Evolutionary conservation across 129 eudicot genomes (phyloP).

Genomic region (Pittosporum tobira): DNA sequence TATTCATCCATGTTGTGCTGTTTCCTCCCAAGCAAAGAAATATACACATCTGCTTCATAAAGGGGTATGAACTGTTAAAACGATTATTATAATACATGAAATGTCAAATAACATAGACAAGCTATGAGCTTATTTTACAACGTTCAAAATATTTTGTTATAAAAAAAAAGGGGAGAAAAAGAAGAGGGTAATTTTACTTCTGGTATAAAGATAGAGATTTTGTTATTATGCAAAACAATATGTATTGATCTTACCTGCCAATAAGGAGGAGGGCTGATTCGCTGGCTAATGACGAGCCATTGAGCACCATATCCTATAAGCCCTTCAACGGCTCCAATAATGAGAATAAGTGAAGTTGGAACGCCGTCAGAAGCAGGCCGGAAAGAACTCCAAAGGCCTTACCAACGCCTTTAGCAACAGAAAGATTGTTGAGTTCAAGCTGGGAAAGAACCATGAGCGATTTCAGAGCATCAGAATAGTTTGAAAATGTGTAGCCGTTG

Average conservation of each 20-base stretch:
- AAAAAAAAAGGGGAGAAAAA: too few relatives aligned
- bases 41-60: constrained; percentile 63
- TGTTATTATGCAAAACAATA: too few relatives aligned
- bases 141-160: too few relatives aligned
- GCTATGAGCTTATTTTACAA: too few relatives aligned
- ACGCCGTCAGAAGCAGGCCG: constrained; percentile 81
- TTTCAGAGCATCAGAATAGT: constrained; percentile 90
- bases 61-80: neutral
- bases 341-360: constrained; percentile 46
- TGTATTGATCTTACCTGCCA: constrained; percentile 52
- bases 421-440: constrained; percentile 68
- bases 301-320: constrained; percentile 88
- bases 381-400: constrained; percentile 86
- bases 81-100: too few relatives aligned
- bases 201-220: too few relatives aligned
- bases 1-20: constrained; percentile 99
- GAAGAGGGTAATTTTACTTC: too few relatives aligned
- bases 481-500: constrained; percentile 87
- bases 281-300: constrained; percentile 83
- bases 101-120: too few relatives aligned
- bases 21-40: constrained; percentile 96
- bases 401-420: constrained; percentile 94
- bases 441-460: constrained; percentile 83
- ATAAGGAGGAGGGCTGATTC: constrained; percentile 76
- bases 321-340: constrained; percentile 81